Conservation (phyloP, 208 protist species). For the Herpetomonas tarakana region DNA sequence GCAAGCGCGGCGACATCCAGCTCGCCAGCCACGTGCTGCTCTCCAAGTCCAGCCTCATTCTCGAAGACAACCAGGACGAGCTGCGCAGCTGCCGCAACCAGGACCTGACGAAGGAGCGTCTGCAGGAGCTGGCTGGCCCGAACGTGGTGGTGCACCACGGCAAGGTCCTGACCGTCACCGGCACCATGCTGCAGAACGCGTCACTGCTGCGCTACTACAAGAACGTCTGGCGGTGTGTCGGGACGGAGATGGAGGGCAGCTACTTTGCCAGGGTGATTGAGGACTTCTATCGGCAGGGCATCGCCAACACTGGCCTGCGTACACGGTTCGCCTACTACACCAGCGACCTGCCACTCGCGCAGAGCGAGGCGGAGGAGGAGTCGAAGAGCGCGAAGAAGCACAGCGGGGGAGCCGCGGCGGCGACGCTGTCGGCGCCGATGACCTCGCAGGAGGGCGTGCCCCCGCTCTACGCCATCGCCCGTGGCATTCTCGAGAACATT, state of each 20-base stretch:
- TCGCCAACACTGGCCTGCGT: constrained; percentile 47
- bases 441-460: constrained; percentile 70
- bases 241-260: constrained; percentile 87
- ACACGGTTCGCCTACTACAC: constrained; percentile 90
- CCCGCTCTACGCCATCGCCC: constrained; percentile 84
- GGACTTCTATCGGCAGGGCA: constrained; percentile 76
- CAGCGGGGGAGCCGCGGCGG: neutral
- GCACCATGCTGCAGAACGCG: constrained; percentile 88
- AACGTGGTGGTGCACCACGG: constrained; percentile 55
- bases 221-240: constrained; percentile 77
- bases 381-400: constrained; percentile 11
- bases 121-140: constrained; percentile 55
- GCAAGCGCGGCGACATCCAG: constrained; percentile 87
- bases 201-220: constrained; percentile 79
- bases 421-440: constrained; percentile 76
- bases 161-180: constrained; percentile 80
- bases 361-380: constrained; percentile 49
- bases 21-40: constrained; percentile 82
- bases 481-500: constrained; percentile 73
- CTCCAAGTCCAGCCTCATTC: constrained; percentile 78
- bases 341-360: constrained; percentile 75
- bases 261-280: constrained; percentile 88
- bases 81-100: constrained; percentile 81
- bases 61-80: constrained; percentile 84
- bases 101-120: constrained; percentile 46